Percentiles rank a stretch among this genome's conserved stretches.
Conservation (phyloP, 345 rosid species). For the Pugionium dolabratum region DNA sequence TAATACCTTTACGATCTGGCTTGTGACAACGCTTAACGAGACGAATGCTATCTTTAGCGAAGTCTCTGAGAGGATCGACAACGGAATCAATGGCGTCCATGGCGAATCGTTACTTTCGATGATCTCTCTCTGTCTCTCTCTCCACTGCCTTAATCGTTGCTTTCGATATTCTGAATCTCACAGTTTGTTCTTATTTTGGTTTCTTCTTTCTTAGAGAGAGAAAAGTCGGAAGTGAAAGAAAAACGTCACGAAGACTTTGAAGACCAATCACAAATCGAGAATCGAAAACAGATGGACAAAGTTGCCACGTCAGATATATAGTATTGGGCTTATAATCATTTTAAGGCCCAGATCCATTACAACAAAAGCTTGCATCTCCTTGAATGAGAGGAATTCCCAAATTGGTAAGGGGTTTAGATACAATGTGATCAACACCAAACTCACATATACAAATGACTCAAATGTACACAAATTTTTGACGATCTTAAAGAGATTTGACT, state of each 20-base stretch:
- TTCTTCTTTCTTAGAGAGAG: not conserved
- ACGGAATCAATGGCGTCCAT: conserved; percentile 81
- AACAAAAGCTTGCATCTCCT: too few species aligned
- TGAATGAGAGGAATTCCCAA: too few species aligned
- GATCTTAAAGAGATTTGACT: too few species aligned
- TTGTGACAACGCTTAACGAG: conserved; percentile 84
- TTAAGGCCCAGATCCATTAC: not conserved
- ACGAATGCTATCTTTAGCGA: conserved; percentile 74
- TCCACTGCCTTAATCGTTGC: too few species aligned
- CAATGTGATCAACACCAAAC: too few species aligned
- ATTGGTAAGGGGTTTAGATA: too few species aligned
- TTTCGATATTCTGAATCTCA: conserved; percentile 11
- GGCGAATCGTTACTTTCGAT: conserved; percentile 9
- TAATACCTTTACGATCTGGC: conserved; percentile 59
- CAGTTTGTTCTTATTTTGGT: not conserved
- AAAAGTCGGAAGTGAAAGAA: not conserved
- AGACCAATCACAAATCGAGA: conserved; percentile 20
- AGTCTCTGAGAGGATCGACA: conserved; percentile 75
- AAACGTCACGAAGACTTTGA: conserved; percentile 14
- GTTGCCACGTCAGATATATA: conserved; percentile 5
- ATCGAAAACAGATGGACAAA: not conserved
- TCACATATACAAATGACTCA: too few species aligned
- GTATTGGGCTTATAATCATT: conserved; percentile 13
- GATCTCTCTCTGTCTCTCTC: too few species aligned
- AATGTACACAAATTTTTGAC: too few species aligned